Evolutionary conservation across 306 rosid genomes (phyloP).

Genomic region (Astragalus membranaceus): DNA sequence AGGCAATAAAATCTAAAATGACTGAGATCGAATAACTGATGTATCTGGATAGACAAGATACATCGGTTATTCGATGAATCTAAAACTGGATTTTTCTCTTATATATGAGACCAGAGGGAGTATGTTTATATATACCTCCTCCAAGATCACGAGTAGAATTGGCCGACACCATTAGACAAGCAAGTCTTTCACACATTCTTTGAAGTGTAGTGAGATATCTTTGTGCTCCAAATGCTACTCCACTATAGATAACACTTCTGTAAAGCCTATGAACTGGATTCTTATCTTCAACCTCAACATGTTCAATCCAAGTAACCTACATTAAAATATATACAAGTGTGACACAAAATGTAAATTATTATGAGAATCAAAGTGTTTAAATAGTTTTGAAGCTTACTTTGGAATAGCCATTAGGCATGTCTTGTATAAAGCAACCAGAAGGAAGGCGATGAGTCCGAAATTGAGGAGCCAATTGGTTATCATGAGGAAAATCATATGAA

Average conservation of each 20-base stretch:
- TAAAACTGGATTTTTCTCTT: no score
- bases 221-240: conserved; percentile 83
- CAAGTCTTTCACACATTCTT: conserved; percentile 81
- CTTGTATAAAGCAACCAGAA: conserved; percentile 87
- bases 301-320: conserved; percentile 93
- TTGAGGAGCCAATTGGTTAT: conserved; percentile 56
- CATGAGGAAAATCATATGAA: conserved; percentile 71
- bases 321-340: not conserved
- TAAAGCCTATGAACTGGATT: conserved; percentile 64
- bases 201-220: conserved; percentile 74
- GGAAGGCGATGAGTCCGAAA: conserved; percentile 62
- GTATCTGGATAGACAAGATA: no score
- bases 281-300: conserved; percentile 82
- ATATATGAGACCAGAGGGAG: no score
- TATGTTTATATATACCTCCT: conserved; percentile 44
- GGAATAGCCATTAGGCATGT: conserved; percentile 95
- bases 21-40: not conserved
- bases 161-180: conserved; percentile 66
- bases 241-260: conserved; percentile 55
- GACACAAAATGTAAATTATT: not conserved
- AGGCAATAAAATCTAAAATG: not conserved
- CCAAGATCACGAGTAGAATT: conserved; percentile 73
- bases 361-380: not conserved
- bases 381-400: conserved; percentile 34
- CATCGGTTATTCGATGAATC: no score